A percentile compares a stretch with the other conserved stretches of the same genome.
These are phyloP conservation scores for Botryotinia globosa DNA, from an alignment of 2,329 filamentous ascomycete species.

Conservation along the genomic window DNA sequence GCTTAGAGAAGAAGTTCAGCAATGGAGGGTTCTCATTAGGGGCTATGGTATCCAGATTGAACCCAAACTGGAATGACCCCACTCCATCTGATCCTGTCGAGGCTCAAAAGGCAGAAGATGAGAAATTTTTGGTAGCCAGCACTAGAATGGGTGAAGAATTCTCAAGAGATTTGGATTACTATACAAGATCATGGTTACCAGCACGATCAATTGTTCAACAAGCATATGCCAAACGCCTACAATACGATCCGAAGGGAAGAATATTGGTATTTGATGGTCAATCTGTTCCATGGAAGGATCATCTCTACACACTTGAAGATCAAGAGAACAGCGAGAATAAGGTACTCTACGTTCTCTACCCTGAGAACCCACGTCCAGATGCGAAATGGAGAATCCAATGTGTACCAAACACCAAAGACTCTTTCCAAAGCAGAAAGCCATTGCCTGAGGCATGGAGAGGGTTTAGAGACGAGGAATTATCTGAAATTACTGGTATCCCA, in stretches of 20 bases:
- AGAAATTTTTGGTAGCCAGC: constrained; percentile 73
- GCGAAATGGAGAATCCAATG: constrained; percentile 92
- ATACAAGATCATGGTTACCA: constrained; percentile 76
- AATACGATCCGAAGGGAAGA: constrained; percentile 70
- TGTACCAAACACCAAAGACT: constrained; percentile 79
- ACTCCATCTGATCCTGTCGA: constrained; percentile 50
- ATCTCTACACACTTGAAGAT: constrained; percentile 83
- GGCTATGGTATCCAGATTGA: constrained; percentile 76
- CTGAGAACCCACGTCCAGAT: constrained; percentile 71
- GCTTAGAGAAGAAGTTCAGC: constrained; percentile 78
- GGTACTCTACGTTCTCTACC: constrained; percentile 86
- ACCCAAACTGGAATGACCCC: constrained; percentile 75
- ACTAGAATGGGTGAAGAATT: constrained; percentile 87
- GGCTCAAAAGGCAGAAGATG: constrained; percentile 75
- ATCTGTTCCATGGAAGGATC: constrained; percentile 92
- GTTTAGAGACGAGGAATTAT: constrained; percentile 80
- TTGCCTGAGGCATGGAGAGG: constrained; percentile 91
- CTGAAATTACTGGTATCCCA: constrained; percentile 63
- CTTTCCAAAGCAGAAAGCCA: constrained; percentile 88
- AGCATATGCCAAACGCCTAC: constrained; percentile 67
- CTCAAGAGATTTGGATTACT: constrained; percentile 73
- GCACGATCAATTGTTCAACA: constrained; percentile 74
- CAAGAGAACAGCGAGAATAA: constrained; percentile 52
- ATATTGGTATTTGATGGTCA: constrained; percentile 76
- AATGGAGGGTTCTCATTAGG: constrained; percentile 81